Evolutionary conservation across 768 basidiomycete species (phyloP).

Genomic region (Suillus discolor): DNA sequence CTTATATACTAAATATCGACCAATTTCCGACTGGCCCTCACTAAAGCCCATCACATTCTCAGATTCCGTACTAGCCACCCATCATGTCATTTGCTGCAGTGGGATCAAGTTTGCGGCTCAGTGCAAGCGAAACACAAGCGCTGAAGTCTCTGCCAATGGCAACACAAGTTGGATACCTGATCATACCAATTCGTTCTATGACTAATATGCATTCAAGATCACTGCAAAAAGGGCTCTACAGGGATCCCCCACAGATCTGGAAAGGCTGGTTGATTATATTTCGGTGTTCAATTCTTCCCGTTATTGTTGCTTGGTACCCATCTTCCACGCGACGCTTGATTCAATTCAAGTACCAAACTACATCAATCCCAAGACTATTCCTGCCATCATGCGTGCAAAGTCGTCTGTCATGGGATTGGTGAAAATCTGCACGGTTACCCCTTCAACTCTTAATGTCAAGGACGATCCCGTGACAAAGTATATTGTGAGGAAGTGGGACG

Average conservation of each 20-base stretch:
- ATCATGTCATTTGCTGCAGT: background rate
- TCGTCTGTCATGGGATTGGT: background rate
- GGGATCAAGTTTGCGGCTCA: background rate
- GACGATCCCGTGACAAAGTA: background rate
- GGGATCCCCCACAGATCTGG: background rate
- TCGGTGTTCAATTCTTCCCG: background rate
- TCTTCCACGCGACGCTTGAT: background rate
- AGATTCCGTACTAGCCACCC: background rate
- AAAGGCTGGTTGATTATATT: background rate
- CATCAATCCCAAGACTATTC: background rate
- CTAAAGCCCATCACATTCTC: background rate
- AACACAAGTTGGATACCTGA: background rate
- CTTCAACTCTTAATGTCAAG: background rate
- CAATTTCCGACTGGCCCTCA: background rate
- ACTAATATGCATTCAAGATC: background rate
- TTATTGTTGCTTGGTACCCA: background rate
- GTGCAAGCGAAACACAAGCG: background rate
- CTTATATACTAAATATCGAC: background rate
- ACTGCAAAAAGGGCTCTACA: background rate
- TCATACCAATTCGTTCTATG: background rate
- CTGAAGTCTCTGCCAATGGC: background rate
- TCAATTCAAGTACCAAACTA: conserved; percentile 1
- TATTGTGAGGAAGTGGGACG: background rate
- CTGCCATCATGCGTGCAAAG: background rate
- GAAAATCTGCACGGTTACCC: background rate